These are phyloP conservation scores for Torulaspora globosa DNA, from an alignment of 1,139 yeast species.

Conservation along the genomic window DNA sequence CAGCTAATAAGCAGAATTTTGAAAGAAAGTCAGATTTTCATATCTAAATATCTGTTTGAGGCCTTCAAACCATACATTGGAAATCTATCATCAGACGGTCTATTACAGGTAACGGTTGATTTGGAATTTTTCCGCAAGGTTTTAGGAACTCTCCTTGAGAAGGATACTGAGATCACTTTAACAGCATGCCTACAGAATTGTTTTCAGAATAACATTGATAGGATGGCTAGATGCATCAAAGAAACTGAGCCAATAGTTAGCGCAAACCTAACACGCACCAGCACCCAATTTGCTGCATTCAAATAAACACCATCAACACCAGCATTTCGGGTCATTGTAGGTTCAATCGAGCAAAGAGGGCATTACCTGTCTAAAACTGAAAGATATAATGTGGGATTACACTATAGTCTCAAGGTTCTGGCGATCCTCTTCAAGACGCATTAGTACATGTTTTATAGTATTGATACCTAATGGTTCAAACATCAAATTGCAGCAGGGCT, in stretches of 20 bases:
- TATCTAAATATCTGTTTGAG: constrained; percentile 44
- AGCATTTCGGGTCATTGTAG: too few relatives aligned
- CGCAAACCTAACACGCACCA: constrained; percentile 32
- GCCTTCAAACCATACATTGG: constrained; percentile 41
- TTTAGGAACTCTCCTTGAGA: constrained; percentile 30
- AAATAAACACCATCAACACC: constrained; percentile 11
- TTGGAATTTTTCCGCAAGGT: constrained; percentile 39
- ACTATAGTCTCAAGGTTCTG: too few relatives aligned
- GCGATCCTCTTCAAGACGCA: too few relatives aligned
- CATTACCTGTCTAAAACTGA: too few relatives aligned
- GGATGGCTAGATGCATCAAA: constrained; percentile 31
- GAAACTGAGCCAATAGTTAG: constrained; percentile 35
- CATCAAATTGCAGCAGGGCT: neutral
- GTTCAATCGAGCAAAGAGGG: too few relatives aligned
- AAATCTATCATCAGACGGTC: constrained; percentile 36
- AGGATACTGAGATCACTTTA: constrained; percentile 33
- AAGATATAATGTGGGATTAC: too few relatives aligned
- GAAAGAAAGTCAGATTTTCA: constrained; percentile 45
- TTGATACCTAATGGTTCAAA: neutral
- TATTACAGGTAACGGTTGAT: constrained; percentile 40
- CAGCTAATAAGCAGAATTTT: constrained; percentile 44
- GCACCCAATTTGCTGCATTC: constrained; percentile 36
- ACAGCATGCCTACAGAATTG: constrained; percentile 36
- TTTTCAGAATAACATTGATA: constrained; percentile 33
- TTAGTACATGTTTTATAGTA: neutral